These are phyloP conservation scores for Lentinula guzmanii DNA, from an alignment of 768 basidiomycete genomes.

Conservation along the genomic window DNA sequence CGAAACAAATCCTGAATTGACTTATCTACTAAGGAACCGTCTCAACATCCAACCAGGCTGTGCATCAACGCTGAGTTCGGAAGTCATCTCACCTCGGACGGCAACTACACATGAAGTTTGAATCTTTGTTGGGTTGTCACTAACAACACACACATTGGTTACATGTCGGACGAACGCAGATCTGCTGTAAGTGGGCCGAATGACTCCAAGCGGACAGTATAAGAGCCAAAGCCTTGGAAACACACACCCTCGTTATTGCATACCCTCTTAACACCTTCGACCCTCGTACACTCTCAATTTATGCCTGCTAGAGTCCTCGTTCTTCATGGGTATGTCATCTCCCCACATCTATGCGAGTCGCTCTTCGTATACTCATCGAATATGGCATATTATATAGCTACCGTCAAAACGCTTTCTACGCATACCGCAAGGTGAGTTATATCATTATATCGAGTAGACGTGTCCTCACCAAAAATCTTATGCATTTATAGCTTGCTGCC, in stretches of 20 bases:
- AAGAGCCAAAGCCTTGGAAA: neutral
- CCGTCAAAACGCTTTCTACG: neutral
- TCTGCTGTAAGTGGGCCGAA: neutral
- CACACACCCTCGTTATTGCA: neutral
- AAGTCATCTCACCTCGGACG: neutral
- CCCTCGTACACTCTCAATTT: neutral
- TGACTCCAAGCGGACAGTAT: neutral
- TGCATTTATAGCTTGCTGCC: neutral
- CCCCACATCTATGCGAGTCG: neutral
- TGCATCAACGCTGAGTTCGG: neutral
- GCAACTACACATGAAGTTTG: neutral
- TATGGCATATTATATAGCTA: neutral
- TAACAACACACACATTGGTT: neutral
- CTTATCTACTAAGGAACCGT: neutral
- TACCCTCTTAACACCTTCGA: neutral
- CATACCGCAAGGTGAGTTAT: neutral
- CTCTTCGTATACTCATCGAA: neutral
- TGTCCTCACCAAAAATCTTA: neutral
- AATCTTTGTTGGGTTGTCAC: conserved; percentile 1
- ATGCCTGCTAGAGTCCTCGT: neutral
- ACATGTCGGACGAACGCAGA: neutral
- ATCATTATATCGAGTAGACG: too few species aligned
- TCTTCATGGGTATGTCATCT: neutral
- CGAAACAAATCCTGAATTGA: neutral
- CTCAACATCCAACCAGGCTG: neutral